Evolutionary conservation across 441 rosid genomes (phyloP), one percentile per base, ranked within the genome.

Genomic region (Erodium trifolium): DNA sequence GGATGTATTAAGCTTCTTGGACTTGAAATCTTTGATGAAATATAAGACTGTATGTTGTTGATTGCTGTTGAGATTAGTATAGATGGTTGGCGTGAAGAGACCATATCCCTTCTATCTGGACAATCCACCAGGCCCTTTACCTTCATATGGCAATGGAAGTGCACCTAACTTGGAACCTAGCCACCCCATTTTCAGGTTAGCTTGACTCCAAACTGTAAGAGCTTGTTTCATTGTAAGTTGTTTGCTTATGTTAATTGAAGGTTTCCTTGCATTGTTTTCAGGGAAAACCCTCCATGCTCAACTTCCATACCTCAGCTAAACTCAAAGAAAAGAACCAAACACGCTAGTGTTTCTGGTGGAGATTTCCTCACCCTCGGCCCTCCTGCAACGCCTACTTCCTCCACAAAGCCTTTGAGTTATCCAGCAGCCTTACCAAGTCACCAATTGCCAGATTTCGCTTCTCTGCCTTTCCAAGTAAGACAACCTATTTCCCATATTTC

Each of bases 41-140:
- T 34, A 34, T 34, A 34, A 34, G 10, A 45, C 51, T 45, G 51
- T 10, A 7, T 45, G 0, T 45, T 45, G 1, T 45, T 45, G n/a
- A 3, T 45, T 45, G 13, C n/a, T 11, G 10, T 72, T 55, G 6
- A 53, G 69, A 66, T 78, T 53, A 63, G 68, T 73, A 49, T 65
- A 87, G 88, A 78, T 74, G 73, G 79, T 77, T 72, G 80, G 90
- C 67, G 29, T 68, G 83, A 87, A 86, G 80, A 85, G 93, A 70
- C 17, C 82, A 47, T 75, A 71, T 65, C 90, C 87, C 11, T 85
- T 83, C 78, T 63, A 78, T 62, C 66, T 68, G 14, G 85, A 80
- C 66, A 67, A 77, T 55, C 71, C 79, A 5, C 78, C 80, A 34
- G 71, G 68, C 67, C 74, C 77, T 63, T 41, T 77, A 39, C 34